Base-by-base conservation (phyloP, 2,329 filamentous ascomycete genomes). In the Arthrobotrys sinensis region DNA sequence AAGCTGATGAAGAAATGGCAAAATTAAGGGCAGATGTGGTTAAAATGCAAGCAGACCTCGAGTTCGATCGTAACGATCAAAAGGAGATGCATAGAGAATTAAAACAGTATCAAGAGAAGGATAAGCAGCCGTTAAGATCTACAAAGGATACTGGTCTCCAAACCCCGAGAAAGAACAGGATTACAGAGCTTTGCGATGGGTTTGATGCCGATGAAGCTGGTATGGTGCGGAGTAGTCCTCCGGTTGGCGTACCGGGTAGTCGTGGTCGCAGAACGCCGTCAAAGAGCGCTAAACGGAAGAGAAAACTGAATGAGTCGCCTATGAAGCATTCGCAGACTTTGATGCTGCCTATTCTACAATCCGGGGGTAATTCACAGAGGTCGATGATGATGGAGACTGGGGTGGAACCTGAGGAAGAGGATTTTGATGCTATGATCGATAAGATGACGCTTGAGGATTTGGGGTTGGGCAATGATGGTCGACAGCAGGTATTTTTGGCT, bases 171-270 rank as follows among this genome's bases (percentile, higher is more conserved):
- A 79, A 79, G 28, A 69, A 57, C 28, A 45, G 57, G 28, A 32
- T 79, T 12, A 57, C 32, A 6, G 52, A 57, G 52, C 52, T 48
- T 24, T 32, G 67, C 63, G 76, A 79, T 53, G 76, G 76, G 10
- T 79, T 79, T 19, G 76, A 79, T n/a, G 76, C 60, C 28, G 76
- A 79, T 14, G 76, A 79, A 46, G 69, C 66, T 32, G 73, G 73
- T 34, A 53, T 77, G 66, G 46, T 79, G 45, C 43, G 69, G 68
- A 73, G 76, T 69, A 77, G 73, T 40, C 73, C 73, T 77, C 76
- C 76, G 1, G 24, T 73, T 14, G 64, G 69, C 6, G 21, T 64
- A 16, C 67, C 62, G 7, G 76, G 67, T 14, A 68, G 76, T 60
- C 67, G 76, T 34, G 60, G 60, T 28, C 50, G 68, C 43, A 50